Base-by-base conservation (phyloP, 345 rosid species). In the Euphorbia pulcherrima region DNA sequence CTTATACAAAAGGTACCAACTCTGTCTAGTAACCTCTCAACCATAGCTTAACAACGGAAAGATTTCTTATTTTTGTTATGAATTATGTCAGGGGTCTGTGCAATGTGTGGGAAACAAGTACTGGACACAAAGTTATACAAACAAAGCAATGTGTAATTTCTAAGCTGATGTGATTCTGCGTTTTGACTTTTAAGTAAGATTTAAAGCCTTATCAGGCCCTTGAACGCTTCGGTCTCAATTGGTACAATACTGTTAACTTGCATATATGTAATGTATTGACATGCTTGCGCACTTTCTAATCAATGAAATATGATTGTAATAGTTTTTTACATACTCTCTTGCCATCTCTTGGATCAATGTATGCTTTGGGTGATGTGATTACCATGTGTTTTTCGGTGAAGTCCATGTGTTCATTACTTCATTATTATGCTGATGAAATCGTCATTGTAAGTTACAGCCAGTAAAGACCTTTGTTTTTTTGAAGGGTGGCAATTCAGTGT, bases 51-150 rank as follows among this genome's bases (percentile, higher is more conserved):
- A 13, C 0, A 51, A 53, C 60, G 55, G 8, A 23, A 7, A 56
- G 14, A 57, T 39, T 74, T 30, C 47, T 70, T 47, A 72, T 24
- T 41, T 40, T 57, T 68, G 56, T 28, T 58, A 14, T 79, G 37
- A 51, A 10, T 62, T n/a, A 24, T 21, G 82, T 72, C 82, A 94
- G 99, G 97, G 41, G 90, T 95, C n/a, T 90, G 97, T 63, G 97
- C 96, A 0, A 89, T 94, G 99, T 94, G 99, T 1, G 99, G 99
- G 30, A 95, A 95, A 82, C 97, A 95, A 84, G 99, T 95, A 23
- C 85, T 95, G 7, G 97, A 95, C 85, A 94, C 99, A 46, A 95
- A 95, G 89, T 44, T 86, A 51, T 95, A 95, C 81, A 94, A 88
- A 82, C 99, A 94, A 71, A 94, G 99, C 81, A 94, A 94, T 80